Conservation (phyloP, 116 monocot species). For the Papilionanthe hybrid region DNA sequence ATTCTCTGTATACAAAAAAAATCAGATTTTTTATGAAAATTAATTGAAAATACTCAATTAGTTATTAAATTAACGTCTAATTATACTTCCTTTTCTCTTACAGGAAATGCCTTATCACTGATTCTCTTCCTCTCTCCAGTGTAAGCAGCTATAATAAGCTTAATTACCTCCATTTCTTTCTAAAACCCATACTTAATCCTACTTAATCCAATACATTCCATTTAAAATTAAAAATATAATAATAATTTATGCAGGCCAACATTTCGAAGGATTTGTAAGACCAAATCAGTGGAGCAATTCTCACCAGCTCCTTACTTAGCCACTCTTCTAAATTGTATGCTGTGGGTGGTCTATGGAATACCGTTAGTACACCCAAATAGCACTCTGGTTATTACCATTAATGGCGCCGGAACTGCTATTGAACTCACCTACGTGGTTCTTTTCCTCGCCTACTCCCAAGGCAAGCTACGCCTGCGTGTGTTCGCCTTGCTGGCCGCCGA, state of each 20-base stretch:
- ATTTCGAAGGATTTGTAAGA: conserved; percentile 20
- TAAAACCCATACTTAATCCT: too few relatives aligned
- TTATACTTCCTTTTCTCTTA: background rate
- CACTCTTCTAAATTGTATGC: conserved; percentile 25
- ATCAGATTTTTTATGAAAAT: too few relatives aligned
- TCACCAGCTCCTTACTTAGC: conserved; percentile 25
- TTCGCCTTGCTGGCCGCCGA: conserved; percentile 7
- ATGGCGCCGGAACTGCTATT: conserved; percentile 19
- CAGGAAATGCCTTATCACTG: conserved; percentile 6
- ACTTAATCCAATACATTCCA: too few relatives aligned
- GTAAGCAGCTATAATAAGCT: background rate
- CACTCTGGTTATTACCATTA: conserved; percentile 21
- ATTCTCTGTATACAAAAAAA: too few relatives aligned
- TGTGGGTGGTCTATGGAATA: conserved; percentile 25
- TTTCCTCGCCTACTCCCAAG: conserved; percentile 17
- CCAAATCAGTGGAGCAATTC: conserved; percentile 26
- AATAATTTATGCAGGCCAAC: conserved; percentile 14
- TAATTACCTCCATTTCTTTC: background rate
- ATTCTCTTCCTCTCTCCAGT: conserved; percentile 5
- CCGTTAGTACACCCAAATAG: conserved; percentile 27
- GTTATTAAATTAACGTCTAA: too few relatives aligned
- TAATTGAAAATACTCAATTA: too few relatives aligned
- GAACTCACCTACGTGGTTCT: conserved; percentile 22
- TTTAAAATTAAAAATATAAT: background rate
- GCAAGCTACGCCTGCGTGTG: conserved; percentile 9